Percentiles rank a stretch among this genome's conserved stretches.
Conservation (phyloP, 1,284 basidiomycete genomes). For the Austroboletus olivaceoglutinosus region DNA sequence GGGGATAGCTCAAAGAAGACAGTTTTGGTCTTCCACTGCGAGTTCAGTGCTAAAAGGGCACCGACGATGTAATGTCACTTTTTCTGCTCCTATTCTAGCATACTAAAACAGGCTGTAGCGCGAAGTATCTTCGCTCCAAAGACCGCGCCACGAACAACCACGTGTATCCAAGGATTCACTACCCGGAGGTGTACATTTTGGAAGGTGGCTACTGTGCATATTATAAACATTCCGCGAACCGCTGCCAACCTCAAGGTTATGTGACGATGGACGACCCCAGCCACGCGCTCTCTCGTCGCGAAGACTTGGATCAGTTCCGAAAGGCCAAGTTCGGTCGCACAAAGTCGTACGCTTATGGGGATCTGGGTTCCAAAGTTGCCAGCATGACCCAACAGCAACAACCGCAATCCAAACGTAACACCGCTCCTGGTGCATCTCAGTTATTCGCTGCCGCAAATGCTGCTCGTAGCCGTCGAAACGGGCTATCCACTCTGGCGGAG, state of each 20-base stretch:
- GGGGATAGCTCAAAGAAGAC: constrained; percentile 76
- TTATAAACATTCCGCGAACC: constrained; percentile 62
- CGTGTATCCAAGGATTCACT: constrained; percentile 90
- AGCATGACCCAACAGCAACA: constrained; percentile 36
- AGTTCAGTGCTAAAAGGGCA: constrained; percentile 93
- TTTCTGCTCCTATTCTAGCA: background rate
- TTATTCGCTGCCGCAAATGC: constrained; percentile 67
- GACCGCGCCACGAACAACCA: constrained; percentile 88
- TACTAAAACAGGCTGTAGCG: constrained; percentile 47
- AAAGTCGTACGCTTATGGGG: constrained; percentile 87
- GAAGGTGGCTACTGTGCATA: constrained; percentile 95
- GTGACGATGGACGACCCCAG: constrained; percentile 93
- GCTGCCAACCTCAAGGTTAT: constrained; percentile 83
- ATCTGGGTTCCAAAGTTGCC: constrained; percentile 45
- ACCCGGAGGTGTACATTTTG: constrained; percentile 95
- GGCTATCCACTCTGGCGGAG: constrained; percentile 62
- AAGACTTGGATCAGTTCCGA: constrained; percentile 90
- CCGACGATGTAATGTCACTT: constrained; percentile 81
- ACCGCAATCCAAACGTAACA: constrained; percentile 56
- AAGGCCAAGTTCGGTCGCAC: constrained; percentile 83
- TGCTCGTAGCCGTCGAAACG: constrained; percentile 57
- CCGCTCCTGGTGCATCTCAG: constrained; percentile 50
- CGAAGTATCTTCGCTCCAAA: constrained; percentile 87
- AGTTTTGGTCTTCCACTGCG: constrained; percentile 95
- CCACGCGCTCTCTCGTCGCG: constrained; percentile 73